Evolutionary conservation across 371 early-diverging fungal species (phyloP), one percentile per base, ranked within the genome.

Genomic region (Fennellomyces sp.): DNA sequence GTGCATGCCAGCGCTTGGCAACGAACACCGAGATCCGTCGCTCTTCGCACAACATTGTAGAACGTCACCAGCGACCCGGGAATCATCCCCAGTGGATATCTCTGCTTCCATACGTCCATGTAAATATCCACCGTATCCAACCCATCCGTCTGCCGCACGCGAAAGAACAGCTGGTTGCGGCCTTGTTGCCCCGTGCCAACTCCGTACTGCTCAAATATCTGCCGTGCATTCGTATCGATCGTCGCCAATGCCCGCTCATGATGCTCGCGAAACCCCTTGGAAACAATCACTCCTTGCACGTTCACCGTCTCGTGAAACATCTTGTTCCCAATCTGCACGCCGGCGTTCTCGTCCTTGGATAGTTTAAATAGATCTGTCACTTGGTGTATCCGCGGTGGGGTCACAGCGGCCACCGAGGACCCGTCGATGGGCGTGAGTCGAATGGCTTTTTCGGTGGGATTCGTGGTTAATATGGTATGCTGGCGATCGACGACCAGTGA

Each of bases 81-180:
- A 0, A 79, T 35, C 3, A 75, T 3, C 0, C 79, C 76, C 1
- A 66, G 26, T 4, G 73, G 69, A 54, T 71, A 75, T 2, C 49
- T 52, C 3, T 47, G 47, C 8, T 52, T 29, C 5, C 49, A 38
- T 3, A 61, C 21, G 19, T 68, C 60, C 19, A 75, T 41, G 35
- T 72, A 75, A 11, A 79, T 51, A 19, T 67, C 69, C 2, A 75
- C 30, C 0, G 64, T 59, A 25, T 73, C 62, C 8, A 70, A 48
- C 0, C 60, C 66, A 36, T 73, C 57, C 0, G 33, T 50, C 27
- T 73, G 67, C 2, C 79, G 61, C 10, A 79, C 5, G 6, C 69
- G 65, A 7, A 75, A 23, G 19, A 61, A 70, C 0, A 78, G 56
- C 21, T 45, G 54, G 7, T 25, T 49, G 1, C 75, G 68, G 2